phyloP scores from a whole-genome alignment of 257 asterid genomes.

The Ballota nigra region DNA sequence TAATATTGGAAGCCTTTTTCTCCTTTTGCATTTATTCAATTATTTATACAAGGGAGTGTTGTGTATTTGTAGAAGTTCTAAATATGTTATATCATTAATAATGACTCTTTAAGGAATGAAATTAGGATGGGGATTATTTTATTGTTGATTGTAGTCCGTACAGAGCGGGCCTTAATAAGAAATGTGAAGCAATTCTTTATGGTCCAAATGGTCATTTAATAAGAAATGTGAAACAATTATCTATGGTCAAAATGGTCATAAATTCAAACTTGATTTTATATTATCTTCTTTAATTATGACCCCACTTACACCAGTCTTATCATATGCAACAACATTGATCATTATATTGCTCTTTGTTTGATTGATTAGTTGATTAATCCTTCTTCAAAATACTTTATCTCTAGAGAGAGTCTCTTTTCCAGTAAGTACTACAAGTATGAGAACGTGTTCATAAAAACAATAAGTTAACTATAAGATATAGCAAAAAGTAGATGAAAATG shows the following conservation, averaged over 20 bases:
- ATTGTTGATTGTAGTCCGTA: not conserved
- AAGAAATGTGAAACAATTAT: not conserved
- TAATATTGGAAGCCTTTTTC: not conserved
- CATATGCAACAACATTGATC: not conserved
- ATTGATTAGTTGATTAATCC: not conserved
- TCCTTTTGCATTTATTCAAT: not conserved
- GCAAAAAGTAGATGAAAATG: no score
- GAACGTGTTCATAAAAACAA: no score
- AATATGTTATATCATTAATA: not conserved
- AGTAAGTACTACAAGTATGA: no score
- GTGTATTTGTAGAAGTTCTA: not conserved
- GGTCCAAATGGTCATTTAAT: not conserved
- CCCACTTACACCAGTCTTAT: conserved; percentile 7
- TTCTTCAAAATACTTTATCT: not conserved
- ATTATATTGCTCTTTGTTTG: not conserved
- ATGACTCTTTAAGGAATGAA: not conserved
- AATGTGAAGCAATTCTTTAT: not conserved
- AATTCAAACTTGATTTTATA: not conserved
- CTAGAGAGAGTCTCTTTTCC: no score
- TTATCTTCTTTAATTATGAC: conserved; percentile 6
- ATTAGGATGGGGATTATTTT: not conserved
- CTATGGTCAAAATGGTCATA: not conserved
- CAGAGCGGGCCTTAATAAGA: not conserved
- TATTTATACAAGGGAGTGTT: not conserved
- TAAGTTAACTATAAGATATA: no score